phyloP scores from a whole-genome alignment of 2,329 filamentous ascomycete species.

The Alternaria sp. region DNA sequence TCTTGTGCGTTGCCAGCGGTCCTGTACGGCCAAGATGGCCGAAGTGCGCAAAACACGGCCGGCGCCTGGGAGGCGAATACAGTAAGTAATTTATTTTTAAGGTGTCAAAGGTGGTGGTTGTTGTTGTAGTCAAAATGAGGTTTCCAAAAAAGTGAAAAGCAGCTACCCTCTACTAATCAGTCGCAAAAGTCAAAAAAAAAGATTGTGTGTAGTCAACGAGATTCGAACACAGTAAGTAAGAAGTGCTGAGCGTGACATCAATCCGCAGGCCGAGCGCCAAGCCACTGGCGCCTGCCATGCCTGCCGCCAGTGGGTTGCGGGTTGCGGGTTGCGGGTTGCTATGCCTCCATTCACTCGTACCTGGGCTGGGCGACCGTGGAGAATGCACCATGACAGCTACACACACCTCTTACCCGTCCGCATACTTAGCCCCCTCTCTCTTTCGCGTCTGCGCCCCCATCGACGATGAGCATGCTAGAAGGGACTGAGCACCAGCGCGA shows the following conservation, averaged over 20 bases:
- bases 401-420: conserved; percentile 9
- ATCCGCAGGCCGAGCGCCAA: conserved; percentile 19
- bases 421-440: conserved; percentile 5
- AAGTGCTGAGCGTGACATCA: conserved; percentile 23
- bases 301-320: no score
- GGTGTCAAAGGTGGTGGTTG: no score
- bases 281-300: conserved; percentile 22
- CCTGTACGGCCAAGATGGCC: conserved; percentile 17
- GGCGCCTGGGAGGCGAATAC: conserved; percentile 24
- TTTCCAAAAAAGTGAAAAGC: no score
- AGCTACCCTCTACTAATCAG: no score
- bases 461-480: conserved; percentile 36
- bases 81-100: no score
- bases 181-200: no score
- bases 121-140: no score
- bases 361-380: not conserved
- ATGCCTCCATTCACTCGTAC: not conserved
- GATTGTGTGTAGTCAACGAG: no score
- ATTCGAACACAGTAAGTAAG: no score
- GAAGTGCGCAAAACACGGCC: conserved; percentile 11
- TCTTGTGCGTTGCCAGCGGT: conserved; percentile 9
- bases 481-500: conserved; percentile 19
- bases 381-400: conserved; percentile 11
- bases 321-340: no score
- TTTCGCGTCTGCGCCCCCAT: conserved; percentile 6